Base-by-base conservation (phyloP, 176 grass and related monocot species). In the Carex cristatella region DNA sequence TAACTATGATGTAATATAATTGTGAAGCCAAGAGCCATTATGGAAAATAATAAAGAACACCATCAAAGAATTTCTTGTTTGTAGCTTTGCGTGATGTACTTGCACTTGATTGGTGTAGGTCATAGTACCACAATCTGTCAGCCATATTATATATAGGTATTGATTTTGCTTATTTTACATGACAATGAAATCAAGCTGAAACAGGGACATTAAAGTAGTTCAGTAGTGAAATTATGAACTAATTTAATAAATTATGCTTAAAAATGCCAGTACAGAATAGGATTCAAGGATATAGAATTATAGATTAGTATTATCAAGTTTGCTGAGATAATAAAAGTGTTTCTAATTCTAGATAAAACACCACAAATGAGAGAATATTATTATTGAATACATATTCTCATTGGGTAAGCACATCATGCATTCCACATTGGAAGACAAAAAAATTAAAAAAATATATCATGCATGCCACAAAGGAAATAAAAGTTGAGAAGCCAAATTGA, bases 91-190 rank as follows among this genome's bases (percentile, higher is more conserved):
- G 19, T 42, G 75, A 84, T 85, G 75, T 85, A 31, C 67, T 71
- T 75, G 71, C 46, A 75, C 46, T 81, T 73, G 68, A 10, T 55
- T 79, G 67, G 33, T 61, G 83, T 42, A 40, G 40, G 23, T 83
- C 81, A 69, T 83, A 81, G 49, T 65, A 61, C 38, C 66, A 51
- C 28, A 86, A 57, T 84, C 86, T 87, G 60, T 84, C 85, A 66
- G 84, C 56, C 84, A 80, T 84, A 69, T 16, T 84, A 69, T 16
- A 82, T 85, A 74, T 23, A 81, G 33, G 61, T 60, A 56, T 18
- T 27, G 15, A 23, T 53, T 56, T 65, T 77, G 12, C 14, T 70
- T 35, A 19, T 61, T 14, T 82, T 59, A 42, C 59, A 87, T 75
- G 63, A 19, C 85, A 87, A 49, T 4, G 16, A 19, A 51, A 76